Base-by-base conservation (phyloP, 352 stramenopile species). In the Pelagophyceae sp. region DNA sequence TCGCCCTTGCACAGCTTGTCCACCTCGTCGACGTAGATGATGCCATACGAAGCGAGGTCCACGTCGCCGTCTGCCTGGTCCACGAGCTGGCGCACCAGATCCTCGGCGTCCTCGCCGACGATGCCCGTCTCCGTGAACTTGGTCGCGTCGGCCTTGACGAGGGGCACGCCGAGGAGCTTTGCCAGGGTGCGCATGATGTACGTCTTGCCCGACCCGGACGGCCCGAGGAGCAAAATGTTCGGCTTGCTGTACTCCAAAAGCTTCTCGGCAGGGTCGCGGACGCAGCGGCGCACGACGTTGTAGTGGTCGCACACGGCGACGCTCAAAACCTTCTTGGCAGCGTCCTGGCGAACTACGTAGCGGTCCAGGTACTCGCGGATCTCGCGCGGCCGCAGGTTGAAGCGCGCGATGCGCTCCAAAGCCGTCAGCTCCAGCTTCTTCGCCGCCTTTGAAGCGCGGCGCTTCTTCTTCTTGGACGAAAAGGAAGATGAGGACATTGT, bases 61-160 rank as follows among this genome's bases (percentile, higher is more conserved):
- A 58, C 38, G 29, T 74, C 67, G 35, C 67, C 67, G 67, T 74
- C 38, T 5, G 67, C 67, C 38, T 74, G 67, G 17, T 74, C 67
- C 35, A 74, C 67, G 11, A 74, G 33, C 33, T 74, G 31, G 33
- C 67, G 33, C 2, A 74, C 67, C 2, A 74, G 29, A n/a, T 74
- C 67, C 29, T 74, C 67, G 33, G 67, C 67, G 67, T 74, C 67
- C 38, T 74, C 67, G 67, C 67, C 67, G 35, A 74, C 67, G 38
- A 74, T 74, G 27, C 67, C 67, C 67, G 67, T 74, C 67, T 74
- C 67, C 67, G 67, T 74, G 67, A 74, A 74, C 67, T 74, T 74
- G 2, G 67, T 74, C 35, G 67, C 67, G 37, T 74, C 67, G 2
- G 67, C 67, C 67, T 58, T 51, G 67, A 74, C 67, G 67, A 74